Evolutionary conservation across 208 protist genomes (phyloP), one percentile per base, ranked within the genome.

Genomic region (Tetramitus jugosus): DNA sequence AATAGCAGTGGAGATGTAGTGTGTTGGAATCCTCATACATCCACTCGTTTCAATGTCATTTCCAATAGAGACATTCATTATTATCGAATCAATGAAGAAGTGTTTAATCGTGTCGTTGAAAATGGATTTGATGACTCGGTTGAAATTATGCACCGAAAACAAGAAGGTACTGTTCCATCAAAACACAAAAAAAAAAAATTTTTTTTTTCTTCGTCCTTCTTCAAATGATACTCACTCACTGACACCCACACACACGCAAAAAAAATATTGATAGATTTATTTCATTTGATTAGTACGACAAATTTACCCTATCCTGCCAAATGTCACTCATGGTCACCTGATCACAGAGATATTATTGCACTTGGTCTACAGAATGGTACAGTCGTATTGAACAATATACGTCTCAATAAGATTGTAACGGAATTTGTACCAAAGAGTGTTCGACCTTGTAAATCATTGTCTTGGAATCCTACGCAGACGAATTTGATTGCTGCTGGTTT

Each of bases 401-500:
- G 43, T 43, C 20, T 29, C 33, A 20, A 69, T 26, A 13, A 69
- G 31, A 13, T 37, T 69, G 62, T 69, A 14, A 69, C 39, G 31
- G 62, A 69, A 6, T 29, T 29, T 37, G 62, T 29, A 13, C 20
- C 20, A 13, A 69, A 37, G 43, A 37, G 37, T 10, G 23, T 43
- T 43, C 20, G 26, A 31, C 37, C 62, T 43, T 69, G 62, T 45
- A 69, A 37, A 69, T 69, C 35, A 29, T 26, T 69, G 26, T 13
- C 20, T 13, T 69, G 62, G 62, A 69, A 69, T 69, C 26, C 33
- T 43, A 13, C 43, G 1, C 26, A 69, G 7, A 69, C 62, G 2
- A 69, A 69, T 69, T 43, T 43, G 2, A 69, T 69, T 69, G 62
- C 62, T 26, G 62, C 62, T 31, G 62, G 62, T 45, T 69, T 43